These are phyloP conservation scores for Zizania palustris DNA, from an alignment of 202 grass and related monocot genomes.

Conservation along the genomic window DNA sequence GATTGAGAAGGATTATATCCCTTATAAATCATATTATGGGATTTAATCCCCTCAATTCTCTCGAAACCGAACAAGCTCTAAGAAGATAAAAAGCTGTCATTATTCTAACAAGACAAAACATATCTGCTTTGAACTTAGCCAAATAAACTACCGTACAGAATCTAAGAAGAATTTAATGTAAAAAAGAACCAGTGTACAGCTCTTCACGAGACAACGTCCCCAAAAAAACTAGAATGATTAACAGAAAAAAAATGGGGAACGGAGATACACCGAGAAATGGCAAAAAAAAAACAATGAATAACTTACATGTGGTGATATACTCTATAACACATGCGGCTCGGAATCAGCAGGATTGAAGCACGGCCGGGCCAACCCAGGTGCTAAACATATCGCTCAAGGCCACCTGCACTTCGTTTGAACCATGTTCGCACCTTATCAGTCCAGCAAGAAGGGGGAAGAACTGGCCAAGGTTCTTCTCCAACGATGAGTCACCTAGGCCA, in stretches of 20 bases:
- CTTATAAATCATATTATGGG: too few species aligned
- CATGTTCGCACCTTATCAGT: slow-evolving; percentile 94
- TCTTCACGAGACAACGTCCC: slow-evolving; percentile 34
- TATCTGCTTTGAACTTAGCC: slow-evolving; percentile 1
- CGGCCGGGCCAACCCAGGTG: slow-evolving; percentile 74
- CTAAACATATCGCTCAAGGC: slow-evolving; percentile 89
- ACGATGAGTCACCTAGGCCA: slow-evolving; percentile 61
- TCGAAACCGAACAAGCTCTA: too few species aligned
- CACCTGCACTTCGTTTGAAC: slow-evolving; percentile 86
- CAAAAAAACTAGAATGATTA: slow-evolving; percentile 35
- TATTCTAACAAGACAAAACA: not conserved
- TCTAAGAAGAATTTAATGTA: slow-evolving; percentile 18
- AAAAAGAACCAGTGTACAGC: slow-evolving; percentile 34
- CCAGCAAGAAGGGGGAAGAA: slow-evolving; percentile 89
- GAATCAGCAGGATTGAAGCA: slow-evolving; percentile 79
- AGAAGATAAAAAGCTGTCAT: too few species aligned
- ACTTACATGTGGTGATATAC: slow-evolving; percentile 32
- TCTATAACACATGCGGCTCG: not conserved
- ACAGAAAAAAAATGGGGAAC: slow-evolving; percentile 45
- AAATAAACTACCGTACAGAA: slow-evolving; percentile 48
- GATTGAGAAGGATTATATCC: too few species aligned
- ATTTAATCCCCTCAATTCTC: too few species aligned
- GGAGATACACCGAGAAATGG: slow-evolving; percentile 33
- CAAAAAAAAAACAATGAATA: slow-evolving; percentile 43
- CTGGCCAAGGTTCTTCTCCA: slow-evolving; percentile 77